phyloP scores from a whole-genome alignment of 2,329 filamentous ascomycete species.

The Pseudogymnoascus sp. region DNA sequence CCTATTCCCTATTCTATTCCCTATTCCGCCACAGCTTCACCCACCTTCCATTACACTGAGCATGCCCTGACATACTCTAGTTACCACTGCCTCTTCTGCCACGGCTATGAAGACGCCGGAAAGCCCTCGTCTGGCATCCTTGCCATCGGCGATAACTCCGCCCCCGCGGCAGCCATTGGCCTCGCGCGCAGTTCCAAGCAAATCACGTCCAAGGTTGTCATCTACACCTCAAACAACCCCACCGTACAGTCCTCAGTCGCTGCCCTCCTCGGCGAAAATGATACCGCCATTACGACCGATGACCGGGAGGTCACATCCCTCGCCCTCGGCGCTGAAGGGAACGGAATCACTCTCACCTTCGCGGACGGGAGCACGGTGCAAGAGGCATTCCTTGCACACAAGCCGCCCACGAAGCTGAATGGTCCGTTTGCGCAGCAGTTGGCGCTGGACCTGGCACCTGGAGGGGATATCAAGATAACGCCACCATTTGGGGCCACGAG shows the following conservation, averaged over 20 bases:
- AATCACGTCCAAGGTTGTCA: conserved; percentile 35
- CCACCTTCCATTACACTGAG: background rate
- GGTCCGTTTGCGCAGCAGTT: background rate
- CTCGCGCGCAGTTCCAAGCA: conserved; percentile 36
- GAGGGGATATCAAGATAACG: conserved; percentile 33
- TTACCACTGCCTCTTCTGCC: conserved; percentile 8
- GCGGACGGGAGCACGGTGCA: background rate
- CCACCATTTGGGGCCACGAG: conserved; percentile 40
- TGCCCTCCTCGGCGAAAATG: background rate
- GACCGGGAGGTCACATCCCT: background rate
- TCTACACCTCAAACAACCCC: conserved; percentile 42
- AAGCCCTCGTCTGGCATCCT: conserved; percentile 38
- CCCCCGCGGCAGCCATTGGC: conserved; percentile 29
- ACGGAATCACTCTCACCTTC: background rate
- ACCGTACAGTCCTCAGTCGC: background rate
- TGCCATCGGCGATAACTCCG: conserved; percentile 30
- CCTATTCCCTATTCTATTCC: too few relatives aligned
- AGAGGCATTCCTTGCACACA: background rate
- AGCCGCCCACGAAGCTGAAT: background rate
- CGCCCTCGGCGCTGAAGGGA: background rate
- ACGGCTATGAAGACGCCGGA: conserved; percentile 47
- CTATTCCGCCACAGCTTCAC: background rate
- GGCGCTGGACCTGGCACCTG: background rate
- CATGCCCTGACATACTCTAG: background rate
- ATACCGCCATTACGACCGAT: background rate